A percentile compares a stretch with the other conserved stretches of the same genome.
Evolutionary conservation across 257 asterid species (phyloP).

Genomic region (Henckelia pumila): DNA sequence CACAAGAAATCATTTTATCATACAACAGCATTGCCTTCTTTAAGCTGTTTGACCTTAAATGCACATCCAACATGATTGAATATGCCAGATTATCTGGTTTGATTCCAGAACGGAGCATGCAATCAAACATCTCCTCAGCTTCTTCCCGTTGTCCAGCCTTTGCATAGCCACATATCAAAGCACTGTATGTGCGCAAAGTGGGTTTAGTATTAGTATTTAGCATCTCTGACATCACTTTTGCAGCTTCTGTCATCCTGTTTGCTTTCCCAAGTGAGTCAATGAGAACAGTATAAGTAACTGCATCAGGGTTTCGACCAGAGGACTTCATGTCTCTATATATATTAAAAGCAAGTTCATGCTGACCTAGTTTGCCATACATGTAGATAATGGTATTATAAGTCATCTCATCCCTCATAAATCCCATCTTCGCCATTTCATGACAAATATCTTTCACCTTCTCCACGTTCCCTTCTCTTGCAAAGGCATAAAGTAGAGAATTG

Average conservation of each 20-base stretch:
- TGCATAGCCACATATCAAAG: slow-evolving; percentile 92
- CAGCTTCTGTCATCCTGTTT: slow-evolving; percentile 78
- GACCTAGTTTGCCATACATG: slow-evolving; percentile 84
- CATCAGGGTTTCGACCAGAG: slow-evolving; percentile 81
- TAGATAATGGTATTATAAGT: slow-evolving; percentile 80
- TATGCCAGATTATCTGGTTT: slow-evolving; percentile 84
- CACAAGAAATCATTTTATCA: slow-evolving; percentile 65
- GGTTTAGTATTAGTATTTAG: slow-evolving; percentile 70
- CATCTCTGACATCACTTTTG: slow-evolving; percentile 86
- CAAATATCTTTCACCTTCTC: slow-evolving; percentile 68
- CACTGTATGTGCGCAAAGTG: slow-evolving; percentile 81
- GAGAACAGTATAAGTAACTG: slow-evolving; percentile 85
- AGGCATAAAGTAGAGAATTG: slow-evolving; percentile 85
- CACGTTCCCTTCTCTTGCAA: slow-evolving; percentile 80
- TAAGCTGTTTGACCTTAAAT: slow-evolving; percentile 60
- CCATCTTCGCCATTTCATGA: slow-evolving; percentile 77
- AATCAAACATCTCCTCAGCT: slow-evolving; percentile 68
- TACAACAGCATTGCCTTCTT: slow-evolving; percentile 62
- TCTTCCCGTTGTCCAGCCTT: slow-evolving; percentile 66
- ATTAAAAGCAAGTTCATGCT: slow-evolving; percentile 64
- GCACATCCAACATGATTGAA: slow-evolving; percentile 75
- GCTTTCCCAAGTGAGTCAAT: slow-evolving; percentile 90
- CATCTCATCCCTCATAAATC: slow-evolving; percentile 87
- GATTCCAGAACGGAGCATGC: slow-evolving; percentile 86
- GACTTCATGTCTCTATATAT: slow-evolving; percentile 69